Evolutionary conservation across 768 basidiomycete genomes (phyloP), one percentile per base, ranked within the genome.

Genomic region (Polyporus arcularius): DNA sequence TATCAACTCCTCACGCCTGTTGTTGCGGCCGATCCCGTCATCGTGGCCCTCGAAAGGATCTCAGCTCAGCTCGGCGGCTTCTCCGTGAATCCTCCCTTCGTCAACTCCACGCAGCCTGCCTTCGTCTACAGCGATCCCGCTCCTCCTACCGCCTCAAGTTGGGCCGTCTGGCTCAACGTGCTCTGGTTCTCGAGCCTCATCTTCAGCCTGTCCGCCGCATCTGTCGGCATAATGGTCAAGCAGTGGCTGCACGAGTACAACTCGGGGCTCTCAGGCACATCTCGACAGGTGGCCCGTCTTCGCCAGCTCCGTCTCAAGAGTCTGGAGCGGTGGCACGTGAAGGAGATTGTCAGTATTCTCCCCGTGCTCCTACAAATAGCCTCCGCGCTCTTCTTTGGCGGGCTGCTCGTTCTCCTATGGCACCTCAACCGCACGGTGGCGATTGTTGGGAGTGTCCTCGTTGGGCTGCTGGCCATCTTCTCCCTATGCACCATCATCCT

Each of bases 271-370:
- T 59, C 61, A n/a, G 65, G 63, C 1, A 60, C 61, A 14, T 42
- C 69, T 3, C 60, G 62, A 15, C 59, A 61, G 21, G 55, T 60
- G 41, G 59, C 53, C 7, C 58, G 60, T 31, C 39, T 48, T 9
- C 66, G 66, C 8, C 65, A 68, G 8, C 58, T 68, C 14, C 61
- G 67, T 8, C 57, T 55, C 50, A 54, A 63, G 16, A 64, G 54
- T 18, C 57, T 67, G 35, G 50, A 55, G 7, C 46, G 53, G 31
- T 70, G 68, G 69, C 31, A 61, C 57, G 55, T 58, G 8, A 42
- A 53, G 11, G 41, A 30, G 14, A 47, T 62, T 41, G 47, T 62
- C 9, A 32, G 50, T 7, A 4, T 52, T 14, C 58, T 65, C 16
- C 61, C 64, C 1, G 53, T 54, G 11, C 45, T 62, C 7, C 61